Evolutionary conservation across 2,329 filamentous ascomycete species (phyloP), one percentile per base, ranked within the genome.

Genomic region (Acrodontium crateriforme): DNA sequence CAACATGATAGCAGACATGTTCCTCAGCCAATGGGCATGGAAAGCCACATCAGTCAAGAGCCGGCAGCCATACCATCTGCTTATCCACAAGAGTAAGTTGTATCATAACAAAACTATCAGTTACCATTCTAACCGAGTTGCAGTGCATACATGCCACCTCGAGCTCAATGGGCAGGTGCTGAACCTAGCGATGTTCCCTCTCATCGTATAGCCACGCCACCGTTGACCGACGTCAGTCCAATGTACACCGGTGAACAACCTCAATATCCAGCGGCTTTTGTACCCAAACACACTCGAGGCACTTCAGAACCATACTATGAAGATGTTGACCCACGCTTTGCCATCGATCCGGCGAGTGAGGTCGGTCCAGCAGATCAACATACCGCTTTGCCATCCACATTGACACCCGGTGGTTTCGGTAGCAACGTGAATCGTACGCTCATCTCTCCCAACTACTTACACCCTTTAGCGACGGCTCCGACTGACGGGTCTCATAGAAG

Each of bases 321-420:
- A 63, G 87, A 95, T 51, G 73, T 93, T 9, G 84, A 93, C 40
- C 84, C 87, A 24, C 79, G 75, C 31, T 95, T 94, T 47, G 78
- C 74, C 18, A 67, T 71, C 31, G 55, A 58, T 15, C 33, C 41
- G 16, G 32, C 29, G 15, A 35, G 30, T 21, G 31, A 41, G 14
- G 34, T 30, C 16, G 37, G 35, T 11, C 17, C 14, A 24, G 31
- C n/a, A 27, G 16, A 25, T 28, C 22, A 25, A 9, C n/a, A 19
- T 9, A 25, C 17, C 18, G 12, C 30, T 23, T 24, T 39, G 25
- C 45, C 27, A 17, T 19, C 32, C 27, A 24, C 38, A 17, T 25
- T 38, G 24, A 44, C 32, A 9, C 41, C 32, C 16, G 37, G 37
- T 6, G 20, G 20, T n/a, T 12, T n/a, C 13, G 32, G 29, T 5